Base-by-base conservation (phyloP, 441 rosid genomes). In the Breynia disticha region DNA sequence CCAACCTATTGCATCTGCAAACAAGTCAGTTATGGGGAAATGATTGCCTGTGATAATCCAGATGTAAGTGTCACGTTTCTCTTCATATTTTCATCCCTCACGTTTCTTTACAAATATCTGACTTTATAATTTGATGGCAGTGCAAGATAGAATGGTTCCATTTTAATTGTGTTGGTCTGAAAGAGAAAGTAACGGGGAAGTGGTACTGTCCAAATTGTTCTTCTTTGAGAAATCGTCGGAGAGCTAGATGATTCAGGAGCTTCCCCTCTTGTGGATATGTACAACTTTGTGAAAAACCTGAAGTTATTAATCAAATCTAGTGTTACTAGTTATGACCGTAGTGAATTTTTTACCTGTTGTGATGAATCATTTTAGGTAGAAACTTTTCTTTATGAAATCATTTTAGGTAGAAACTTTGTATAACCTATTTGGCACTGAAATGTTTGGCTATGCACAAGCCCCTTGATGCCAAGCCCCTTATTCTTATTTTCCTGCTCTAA, bases 111-210 rank as follows among this genome's bases (percentile, higher is more conserved):
- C 16, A 12, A 7, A n/a, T 39, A 39, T 1, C 12, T 39, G 5
- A 39, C 15, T 13, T 39, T 14, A 1, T 9, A 39, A 14, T 39
- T 64, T 81, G 46, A 70, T 9, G n/a, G 8, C 87, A 91, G 97
- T 88, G 98, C 83, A 81, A 80, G 76, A 88, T 93, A 70, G 98
- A 93, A 68, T 93, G 98, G 98, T 93, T 93, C 69, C 97, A 88
- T 67, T 93, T 84, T 43, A 95, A 91, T 0, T 93, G 98, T 19
- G 97, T 93, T 20, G 95, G 95, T 41, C 60, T 88, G 67, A 93
- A 83, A 60, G 97, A 88, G 67, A 84, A 83, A 48, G 95, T 95
- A 1, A 93, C 70, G 60, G 98, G 98, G 48, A 93, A 93, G 74
- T 93, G 98, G 97, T 86, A 78, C 52, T 93, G 98, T 48, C 65